Base-by-base conservation (phyloP, 2,329 filamentous ascomycete species). In the Fusarium napiforme region DNA sequence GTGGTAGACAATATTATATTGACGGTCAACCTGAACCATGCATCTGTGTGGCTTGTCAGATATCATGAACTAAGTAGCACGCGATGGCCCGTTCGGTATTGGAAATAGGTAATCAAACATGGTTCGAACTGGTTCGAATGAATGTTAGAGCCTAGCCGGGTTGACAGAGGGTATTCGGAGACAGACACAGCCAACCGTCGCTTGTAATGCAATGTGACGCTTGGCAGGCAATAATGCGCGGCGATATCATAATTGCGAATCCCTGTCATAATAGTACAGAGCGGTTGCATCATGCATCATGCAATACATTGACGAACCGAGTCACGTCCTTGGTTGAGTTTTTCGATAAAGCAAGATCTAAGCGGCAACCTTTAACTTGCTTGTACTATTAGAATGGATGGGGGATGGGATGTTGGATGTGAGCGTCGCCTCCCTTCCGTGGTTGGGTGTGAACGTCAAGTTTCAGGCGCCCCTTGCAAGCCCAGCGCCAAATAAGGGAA, bases 391-490 rank as follows among this genome's bases (percentile, higher is more conserved):
- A 26, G 26, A 37, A 62, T 62, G 43, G 50, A 62, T 62, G 43
- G 37, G 62, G 62, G 61, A 26, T 64, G 59, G 59, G 62, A 26
- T 52, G 32, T 21, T 21, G 32, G 49, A 23, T 34, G 15, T 50
- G 47, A 50, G 23, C 18, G 50, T 28, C 34, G 39, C 19, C 14
- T 40, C 28, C 23, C 23, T 40, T 28, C 50, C 34, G 23, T 55
- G 50, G 50, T 40, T 55, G 50, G 50, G 50, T 37, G 45, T 37
- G 52, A 46, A 55, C 60, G 64, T 63, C 64, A 68, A 71, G 71
- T 68, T 50, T 74, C 70, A 65, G 67, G 67, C 65, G 61, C 67
- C 57, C 73, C 74, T 75, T 68, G 32, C 65, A 72, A 73, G 61
- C 64, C 64, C 57, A 32, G n/a, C 23, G 16, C 68, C 60, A 37